These are phyloP conservation scores for Hymenoscyphus fraxineus DNA, from an alignment of 2,329 filamentous ascomycete genomes.

Conservation along the genomic window DNA sequence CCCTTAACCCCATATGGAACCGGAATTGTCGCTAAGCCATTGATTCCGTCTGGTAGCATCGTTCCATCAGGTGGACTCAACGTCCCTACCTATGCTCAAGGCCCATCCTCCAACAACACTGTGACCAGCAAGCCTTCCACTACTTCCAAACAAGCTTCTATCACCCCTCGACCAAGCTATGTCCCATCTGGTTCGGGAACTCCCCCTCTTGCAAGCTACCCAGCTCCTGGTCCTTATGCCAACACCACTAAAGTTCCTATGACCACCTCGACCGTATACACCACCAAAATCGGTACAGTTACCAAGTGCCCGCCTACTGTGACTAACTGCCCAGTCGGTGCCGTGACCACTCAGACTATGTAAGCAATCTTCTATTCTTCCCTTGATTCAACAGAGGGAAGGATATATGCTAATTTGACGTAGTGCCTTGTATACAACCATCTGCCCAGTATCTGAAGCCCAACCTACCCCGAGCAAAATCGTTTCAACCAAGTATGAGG, in stretches of 20 bases:
- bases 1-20: neutral
- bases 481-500: neutral
- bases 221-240: neutral
- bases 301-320: conserved; percentile 5
- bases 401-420: neutral
- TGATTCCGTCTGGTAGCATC: neutral
- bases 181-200: neutral
- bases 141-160: no score
- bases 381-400: neutral
- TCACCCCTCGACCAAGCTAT: neutral
- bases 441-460: neutral
- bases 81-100: neutral
- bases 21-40: neutral
- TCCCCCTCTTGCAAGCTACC: neutral
- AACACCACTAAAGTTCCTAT: neutral
- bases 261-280: conserved; percentile 5
- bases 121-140: neutral
- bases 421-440: neutral
- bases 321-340: conserved; percentile 7
- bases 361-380: neutral
- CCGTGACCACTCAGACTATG: neutral
- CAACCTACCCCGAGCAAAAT: neutral
- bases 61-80: neutral
- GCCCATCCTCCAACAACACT: neutral
- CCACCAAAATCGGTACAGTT: neutral